phyloP scores from a whole-genome alignment of 169 alveolate genomes.

The Plasmodium cynomolgi region DNA sequence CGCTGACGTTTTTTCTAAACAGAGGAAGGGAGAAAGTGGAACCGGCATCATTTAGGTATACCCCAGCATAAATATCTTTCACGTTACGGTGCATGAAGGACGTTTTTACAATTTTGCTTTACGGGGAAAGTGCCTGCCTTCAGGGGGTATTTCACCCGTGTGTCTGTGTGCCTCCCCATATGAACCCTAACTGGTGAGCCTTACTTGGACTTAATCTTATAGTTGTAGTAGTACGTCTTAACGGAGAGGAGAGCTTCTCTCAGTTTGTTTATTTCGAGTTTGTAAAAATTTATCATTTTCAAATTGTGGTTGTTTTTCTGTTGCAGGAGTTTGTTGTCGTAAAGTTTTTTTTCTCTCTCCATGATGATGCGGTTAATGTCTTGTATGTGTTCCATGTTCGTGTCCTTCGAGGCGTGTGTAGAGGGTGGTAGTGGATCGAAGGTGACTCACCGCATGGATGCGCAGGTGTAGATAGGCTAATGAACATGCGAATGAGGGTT shows the following conservation, averaged over 20 bases:
- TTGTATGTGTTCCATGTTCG: constrained; percentile 22
- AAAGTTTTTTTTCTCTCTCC: constrained; percentile 55
- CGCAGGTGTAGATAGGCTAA: not conserved
- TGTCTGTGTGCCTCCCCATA: not conserved
- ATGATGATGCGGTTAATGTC: constrained; percentile 29
- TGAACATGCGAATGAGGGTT: not conserved
- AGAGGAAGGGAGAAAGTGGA: not conserved
- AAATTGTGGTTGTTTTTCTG: constrained; percentile 44
- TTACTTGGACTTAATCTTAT: constrained; percentile 67
- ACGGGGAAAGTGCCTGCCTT: not conserved
- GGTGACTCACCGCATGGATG: not conserved
- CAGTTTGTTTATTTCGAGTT: constrained; percentile 65
- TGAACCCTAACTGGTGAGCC: not conserved
- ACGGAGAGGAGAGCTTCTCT: constrained; percentile 36
- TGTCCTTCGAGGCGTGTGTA: not conserved
- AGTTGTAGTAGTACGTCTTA: constrained; percentile 53
- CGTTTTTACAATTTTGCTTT: not conserved
- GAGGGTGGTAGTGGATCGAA: not conserved
- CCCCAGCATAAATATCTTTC: not conserved
- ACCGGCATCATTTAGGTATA: not conserved
- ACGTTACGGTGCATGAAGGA: not conserved
- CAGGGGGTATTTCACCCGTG: not conserved
- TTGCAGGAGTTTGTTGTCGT: constrained; percentile 23
- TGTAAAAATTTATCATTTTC: constrained; percentile 56
- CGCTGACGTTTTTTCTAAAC: constrained; percentile 35